Percentiles rank a stretch among this genome's conserved stretches.
phyloP scores from a whole-genome alignment of 192 early-diverging fungal genomes.

The Podochytrium sp. region DNA sequence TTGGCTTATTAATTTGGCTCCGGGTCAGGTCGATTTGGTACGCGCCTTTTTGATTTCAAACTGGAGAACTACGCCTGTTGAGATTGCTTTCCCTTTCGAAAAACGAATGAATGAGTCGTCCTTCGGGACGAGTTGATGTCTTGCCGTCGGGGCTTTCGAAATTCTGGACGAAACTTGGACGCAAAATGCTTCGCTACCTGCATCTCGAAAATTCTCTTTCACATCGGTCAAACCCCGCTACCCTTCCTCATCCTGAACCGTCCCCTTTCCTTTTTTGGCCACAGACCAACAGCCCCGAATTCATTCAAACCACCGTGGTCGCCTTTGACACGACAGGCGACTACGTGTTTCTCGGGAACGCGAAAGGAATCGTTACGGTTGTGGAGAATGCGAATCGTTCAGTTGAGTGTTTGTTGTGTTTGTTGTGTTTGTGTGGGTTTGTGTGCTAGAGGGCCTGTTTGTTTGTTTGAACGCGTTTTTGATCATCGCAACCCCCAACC shows the following conservation, averaged over 20 bases:
- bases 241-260: too few species aligned
- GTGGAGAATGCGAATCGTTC: slow-evolving; percentile 56
- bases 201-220: too few species aligned
- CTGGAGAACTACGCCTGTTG: background rate
- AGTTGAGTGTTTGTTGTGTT: slow-evolving; percentile 45
- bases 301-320: slow-evolving; percentile 13
- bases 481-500: too few species aligned
- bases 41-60: too few species aligned
- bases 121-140: too few species aligned
- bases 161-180: too few species aligned
- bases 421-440: background rate
- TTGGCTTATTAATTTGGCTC: background rate
- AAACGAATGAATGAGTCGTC: too few species aligned
- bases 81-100: too few species aligned
- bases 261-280: too few species aligned
- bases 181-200: too few species aligned
- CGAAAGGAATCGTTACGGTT: slow-evolving; percentile 67
- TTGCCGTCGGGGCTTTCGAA: too few species aligned
- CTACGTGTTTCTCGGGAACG: slow-evolving; percentile 67
- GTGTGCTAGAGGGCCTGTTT: background rate
- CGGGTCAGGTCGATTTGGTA: slow-evolving; percentile 7
- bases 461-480: background rate
- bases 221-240: too few species aligned
- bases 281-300: slow-evolving; percentile 11
- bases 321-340: slow-evolving; percentile 44